Evolutionary conservation across 371 early-diverging fungal species (phyloP).

Genomic region (Scutellospora calospora): DNA sequence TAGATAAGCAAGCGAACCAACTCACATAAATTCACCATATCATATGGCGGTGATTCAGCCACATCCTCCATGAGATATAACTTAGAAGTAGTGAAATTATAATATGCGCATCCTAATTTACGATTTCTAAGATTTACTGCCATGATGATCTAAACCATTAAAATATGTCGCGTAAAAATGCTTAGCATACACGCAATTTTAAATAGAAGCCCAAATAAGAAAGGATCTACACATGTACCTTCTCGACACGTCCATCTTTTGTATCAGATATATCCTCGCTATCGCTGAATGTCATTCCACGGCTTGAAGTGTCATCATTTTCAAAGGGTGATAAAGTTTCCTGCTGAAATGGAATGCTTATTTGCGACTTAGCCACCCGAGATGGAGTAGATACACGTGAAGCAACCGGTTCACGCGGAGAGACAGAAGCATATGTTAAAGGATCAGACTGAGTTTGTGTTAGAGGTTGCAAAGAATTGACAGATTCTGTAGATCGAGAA

Average conservation of each 20-base stretch:
- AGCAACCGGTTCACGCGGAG: neutral
- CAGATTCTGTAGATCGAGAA: no score
- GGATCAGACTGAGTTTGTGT: no score
- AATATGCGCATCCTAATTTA: slow-evolving; percentile 66
- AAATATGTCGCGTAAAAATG: no score
- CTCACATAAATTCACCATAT: slow-evolving; percentile 54
- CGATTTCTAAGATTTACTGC: slow-evolving; percentile 56
- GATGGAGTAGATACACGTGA: slow-evolving; percentile 14
- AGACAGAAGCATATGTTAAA: neutral
- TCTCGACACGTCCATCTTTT: no score
- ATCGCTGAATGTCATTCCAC: neutral
- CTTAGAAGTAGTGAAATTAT: slow-evolving; percentile 50
- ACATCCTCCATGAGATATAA: slow-evolving; percentile 69
- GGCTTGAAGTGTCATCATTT: neutral
- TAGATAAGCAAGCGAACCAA: neutral
- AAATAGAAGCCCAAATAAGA: no score
- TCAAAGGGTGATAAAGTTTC: neutral
- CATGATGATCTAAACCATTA: slow-evolving; percentile 50
- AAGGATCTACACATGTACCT: neutral
- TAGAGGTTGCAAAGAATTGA: no score
- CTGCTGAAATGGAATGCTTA: neutral
- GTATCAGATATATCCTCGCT: no score
- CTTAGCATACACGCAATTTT: no score
- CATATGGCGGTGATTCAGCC: slow-evolving; percentile 53
- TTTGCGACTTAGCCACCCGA: neutral